phyloP scores from a whole-genome alignment of 2,329 filamentous ascomycete genomes.

The Phoma sp. region DNA sequence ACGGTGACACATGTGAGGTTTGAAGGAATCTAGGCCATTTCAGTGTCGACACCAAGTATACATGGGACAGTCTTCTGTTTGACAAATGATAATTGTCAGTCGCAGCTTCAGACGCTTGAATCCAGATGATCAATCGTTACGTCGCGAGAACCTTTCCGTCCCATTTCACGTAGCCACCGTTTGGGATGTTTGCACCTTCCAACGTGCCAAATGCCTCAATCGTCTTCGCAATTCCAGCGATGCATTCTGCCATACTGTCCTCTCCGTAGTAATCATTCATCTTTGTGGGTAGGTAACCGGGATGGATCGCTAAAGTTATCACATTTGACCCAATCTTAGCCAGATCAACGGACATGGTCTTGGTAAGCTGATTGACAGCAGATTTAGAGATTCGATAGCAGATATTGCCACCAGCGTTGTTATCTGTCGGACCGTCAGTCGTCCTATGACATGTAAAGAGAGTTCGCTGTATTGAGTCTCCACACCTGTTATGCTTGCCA shows the following conservation, averaged over 20 bases:
- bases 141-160: slow-evolving; percentile 1
- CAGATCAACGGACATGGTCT: slow-evolving; percentile 1
- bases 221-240: not conserved
- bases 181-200: not conserved
- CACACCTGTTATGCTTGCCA: slow-evolving; percentile 2
- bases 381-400: slow-evolving; percentile 3
- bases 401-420: not conserved
- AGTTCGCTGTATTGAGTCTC: not conserved
- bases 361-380: slow-evolving; percentile 1
- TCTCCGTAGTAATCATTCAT: slow-evolving; percentile 6
- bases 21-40: no score
- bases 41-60: no score
- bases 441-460: no score
- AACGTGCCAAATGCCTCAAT: not conserved
- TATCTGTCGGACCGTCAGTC: not conserved
- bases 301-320: slow-evolving; percentile 1
- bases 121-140: not conserved
- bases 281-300: slow-evolving; percentile 1
- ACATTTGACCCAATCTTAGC: not conserved
- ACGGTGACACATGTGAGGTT: no score
- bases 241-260: not conserved
- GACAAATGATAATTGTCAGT: no score
- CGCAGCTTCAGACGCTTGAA: no score
- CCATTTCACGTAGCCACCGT: not conserved
- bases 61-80: no score